Evolutionary conservation across 192 early-diverging fungal species (phyloP).

Genomic region (Dissophora globulifera): DNA sequence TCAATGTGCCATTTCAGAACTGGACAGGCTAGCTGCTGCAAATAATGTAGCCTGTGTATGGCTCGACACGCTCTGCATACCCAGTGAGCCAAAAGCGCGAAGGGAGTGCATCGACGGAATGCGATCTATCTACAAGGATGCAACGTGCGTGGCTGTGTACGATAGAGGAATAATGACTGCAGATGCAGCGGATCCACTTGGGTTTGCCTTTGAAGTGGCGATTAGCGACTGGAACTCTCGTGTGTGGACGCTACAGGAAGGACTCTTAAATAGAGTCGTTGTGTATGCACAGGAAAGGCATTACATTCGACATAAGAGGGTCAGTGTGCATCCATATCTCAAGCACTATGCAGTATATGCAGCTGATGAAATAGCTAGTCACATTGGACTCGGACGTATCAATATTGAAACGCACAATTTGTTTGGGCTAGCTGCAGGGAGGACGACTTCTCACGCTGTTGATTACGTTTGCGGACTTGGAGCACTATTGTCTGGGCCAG

Average conservation of each 20-base stretch:
- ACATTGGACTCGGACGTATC: not conserved
- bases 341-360: not conserved
- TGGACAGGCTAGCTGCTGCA: not conserved
- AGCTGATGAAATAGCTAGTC: not conserved
- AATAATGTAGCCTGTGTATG: slow-evolving; percentile 3
- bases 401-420: not conserved
- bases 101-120: slow-evolving; percentile 5
- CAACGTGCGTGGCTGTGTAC: slow-evolving; percentile 3
- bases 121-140: slow-evolving; percentile 8
- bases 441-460: not conserved
- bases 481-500: slow-evolving; percentile 1
- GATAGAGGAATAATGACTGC: slow-evolving; percentile 7
- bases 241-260: slow-evolving; percentile 16
- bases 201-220: slow-evolving; percentile 4
- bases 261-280: not conserved
- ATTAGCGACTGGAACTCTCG: slow-evolving; percentile 20
- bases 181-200: slow-evolving; percentile 4
- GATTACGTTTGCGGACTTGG: slow-evolving; percentile 12
- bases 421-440: not conserved
- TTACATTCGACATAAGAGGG: slow-evolving; percentile 5
- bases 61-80: slow-evolving; percentile 13
- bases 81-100: slow-evolving; percentile 1
- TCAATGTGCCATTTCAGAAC: slow-evolving; percentile 9
- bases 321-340: not conserved
- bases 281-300: slow-evolving; percentile 1